Evolutionary conservation across 352 stramenopile species (phyloP).

Genomic region (Globisporangium paroecandrum): DNA sequence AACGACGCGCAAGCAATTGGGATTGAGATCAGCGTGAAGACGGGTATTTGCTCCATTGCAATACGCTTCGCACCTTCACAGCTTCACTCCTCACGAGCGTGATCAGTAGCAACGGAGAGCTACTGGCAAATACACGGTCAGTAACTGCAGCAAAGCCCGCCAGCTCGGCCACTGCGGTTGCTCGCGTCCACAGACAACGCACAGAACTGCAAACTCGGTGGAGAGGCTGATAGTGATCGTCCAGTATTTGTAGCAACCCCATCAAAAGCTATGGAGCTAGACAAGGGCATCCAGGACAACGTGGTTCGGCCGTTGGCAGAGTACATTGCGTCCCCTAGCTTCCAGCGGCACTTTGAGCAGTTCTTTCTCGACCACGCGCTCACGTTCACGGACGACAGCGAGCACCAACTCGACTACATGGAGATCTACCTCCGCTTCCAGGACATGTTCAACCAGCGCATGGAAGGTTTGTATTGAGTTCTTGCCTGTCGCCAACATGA

Average conservation of each 20-base stretch:
- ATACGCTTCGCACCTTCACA: not conserved
- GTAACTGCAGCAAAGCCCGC: not conserved
- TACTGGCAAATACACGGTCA: not conserved
- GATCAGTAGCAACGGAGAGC: no score
- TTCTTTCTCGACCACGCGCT: constrained; percentile 74
- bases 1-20: constrained; percentile 2
- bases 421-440: constrained; percentile 71
- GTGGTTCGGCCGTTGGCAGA: constrained; percentile 53
- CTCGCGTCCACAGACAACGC: not conserved
- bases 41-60: not conserved
- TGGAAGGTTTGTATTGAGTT: constrained; percentile 35
- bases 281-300: constrained; percentile 49
- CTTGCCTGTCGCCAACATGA: not conserved
- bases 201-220: not conserved
- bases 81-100: not conserved
- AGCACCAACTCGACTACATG: constrained; percentile 75
- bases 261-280: constrained; percentile 6
- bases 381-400: constrained; percentile 54
- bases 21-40: not conserved
- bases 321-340: constrained; percentile 55
- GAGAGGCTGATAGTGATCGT: not conserved
- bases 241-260: not conserved
- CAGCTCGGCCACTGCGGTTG: no score
- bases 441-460: constrained; percentile 68
- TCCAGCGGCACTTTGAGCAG: constrained; percentile 70